Conservation (phyloP, 176 grass and related monocot species). For the Triticum timopheevii region DNA sequence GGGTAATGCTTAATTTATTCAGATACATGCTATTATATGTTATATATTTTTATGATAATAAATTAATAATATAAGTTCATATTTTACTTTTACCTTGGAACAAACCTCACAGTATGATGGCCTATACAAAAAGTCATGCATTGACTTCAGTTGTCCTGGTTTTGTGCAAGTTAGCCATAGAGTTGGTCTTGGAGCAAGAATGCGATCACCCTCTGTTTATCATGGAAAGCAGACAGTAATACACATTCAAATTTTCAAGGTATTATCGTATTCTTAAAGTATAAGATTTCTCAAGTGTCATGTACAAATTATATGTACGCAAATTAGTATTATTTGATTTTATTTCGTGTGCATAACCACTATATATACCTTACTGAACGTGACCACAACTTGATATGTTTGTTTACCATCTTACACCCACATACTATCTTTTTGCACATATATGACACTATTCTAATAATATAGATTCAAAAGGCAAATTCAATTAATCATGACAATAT, state of each 20-base stretch:
- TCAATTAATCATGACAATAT: background rate
- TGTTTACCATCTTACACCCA: background rate
- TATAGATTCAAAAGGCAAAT: background rate
- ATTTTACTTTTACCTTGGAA: background rate
- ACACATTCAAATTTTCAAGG: conserved; percentile 2
- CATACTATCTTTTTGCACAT: background rate
- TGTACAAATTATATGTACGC: background rate
- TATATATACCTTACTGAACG: too few relatives aligned
- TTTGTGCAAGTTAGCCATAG: conserved; percentile 28
- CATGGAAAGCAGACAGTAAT: background rate
- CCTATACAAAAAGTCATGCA: background rate
- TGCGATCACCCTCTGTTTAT: background rate
- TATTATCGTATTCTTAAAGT: background rate
- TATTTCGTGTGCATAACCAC: background rate
- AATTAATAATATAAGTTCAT: background rate
- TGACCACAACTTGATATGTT: background rate
- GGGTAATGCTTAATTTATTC: conserved; percentile 5
- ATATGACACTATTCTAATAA: background rate
- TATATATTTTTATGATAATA: background rate
- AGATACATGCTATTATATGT: background rate
- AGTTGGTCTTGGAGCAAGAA: background rate
- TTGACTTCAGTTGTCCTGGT: conserved; percentile 21
- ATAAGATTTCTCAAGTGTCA: background rate
- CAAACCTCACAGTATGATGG: background rate
- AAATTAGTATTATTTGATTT: background rate